Evolutionary conservation across 2,329 filamentous ascomycete genomes (phyloP).

Genomic region (Scolecobasidium constrictum): DNA sequence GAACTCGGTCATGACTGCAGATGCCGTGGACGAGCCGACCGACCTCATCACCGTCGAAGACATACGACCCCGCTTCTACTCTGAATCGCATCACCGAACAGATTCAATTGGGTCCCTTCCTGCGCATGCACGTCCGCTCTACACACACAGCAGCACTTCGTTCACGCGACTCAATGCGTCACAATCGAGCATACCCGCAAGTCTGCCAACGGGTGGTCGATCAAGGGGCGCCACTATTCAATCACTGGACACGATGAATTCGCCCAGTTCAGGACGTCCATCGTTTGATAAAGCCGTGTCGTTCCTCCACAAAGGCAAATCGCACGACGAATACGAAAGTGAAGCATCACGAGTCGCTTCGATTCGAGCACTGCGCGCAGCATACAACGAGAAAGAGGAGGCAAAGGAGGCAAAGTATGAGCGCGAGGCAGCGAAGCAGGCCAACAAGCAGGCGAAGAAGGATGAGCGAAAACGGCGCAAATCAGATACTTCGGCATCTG

Average conservation of each 20-base stretch:
- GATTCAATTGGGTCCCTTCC: constrained; percentile 27
- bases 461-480: constrained; percentile 29
- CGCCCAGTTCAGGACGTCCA: constrained; percentile 42
- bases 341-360: constrained; percentile 43
- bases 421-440: constrained; percentile 37
- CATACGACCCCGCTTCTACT: constrained; percentile 25
- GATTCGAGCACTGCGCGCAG: constrained; percentile 44
- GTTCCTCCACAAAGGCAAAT: constrained; percentile 30
- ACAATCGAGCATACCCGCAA: constrained; percentile 41
- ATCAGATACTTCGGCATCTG: constrained; percentile 24
- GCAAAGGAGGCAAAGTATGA: constrained; percentile 45
- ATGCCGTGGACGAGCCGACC: constrained; percentile 31
- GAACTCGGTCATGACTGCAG: constrained; percentile 33
- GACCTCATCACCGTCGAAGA: constrained; percentile 37
- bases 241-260: constrained; percentile 33
- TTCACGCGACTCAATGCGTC: constrained; percentile 28
- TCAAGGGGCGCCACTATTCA: constrained; percentile 40
- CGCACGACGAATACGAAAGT: constrained; percentile 33
- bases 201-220: constrained; percentile 22
- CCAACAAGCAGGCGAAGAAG: constrained; percentile 10
- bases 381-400: constrained; percentile 49
- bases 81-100: constrained; percentile 32
- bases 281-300: constrained; percentile 47
- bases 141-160: constrained; percentile 25
- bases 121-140: constrained; percentile 23